A percentile compares a stretch with the other conserved stretches of the same genome.
These are phyloP conservation scores for Heliamphora pulchella DNA, from an alignment of 179 eudicot genomes.

Conservation along the genomic window DNA sequence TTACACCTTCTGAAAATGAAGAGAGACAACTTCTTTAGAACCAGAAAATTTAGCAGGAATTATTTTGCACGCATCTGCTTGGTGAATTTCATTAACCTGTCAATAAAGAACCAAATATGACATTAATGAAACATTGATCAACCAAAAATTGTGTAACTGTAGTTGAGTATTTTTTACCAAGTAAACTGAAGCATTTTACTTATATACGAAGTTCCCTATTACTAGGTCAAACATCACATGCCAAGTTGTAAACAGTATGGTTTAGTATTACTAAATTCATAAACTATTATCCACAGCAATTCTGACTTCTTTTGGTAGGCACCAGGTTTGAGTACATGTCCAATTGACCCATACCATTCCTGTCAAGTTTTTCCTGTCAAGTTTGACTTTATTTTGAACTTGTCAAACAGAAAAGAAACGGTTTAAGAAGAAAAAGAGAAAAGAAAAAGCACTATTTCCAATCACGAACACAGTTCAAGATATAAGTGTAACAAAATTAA, in stretches of 20 bases:
- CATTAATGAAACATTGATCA: neutral
- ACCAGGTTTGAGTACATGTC: neutral
- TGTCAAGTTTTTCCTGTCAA: too few relatives aligned
- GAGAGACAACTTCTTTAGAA: constrained; percentile 79
- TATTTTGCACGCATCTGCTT: constrained; percentile 81
- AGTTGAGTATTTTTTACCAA: neutral
- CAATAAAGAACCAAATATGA: constrained; percentile 15
- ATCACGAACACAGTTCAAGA: neutral
- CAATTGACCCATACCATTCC: neutral
- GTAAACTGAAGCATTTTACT: neutral
- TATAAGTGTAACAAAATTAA: neutral
- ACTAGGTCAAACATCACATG: neutral
- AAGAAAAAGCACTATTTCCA: neutral
- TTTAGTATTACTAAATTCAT: neutral
- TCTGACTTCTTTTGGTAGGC: neutral
- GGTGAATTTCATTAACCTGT: constrained; percentile 71
- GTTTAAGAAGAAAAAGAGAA: neutral
- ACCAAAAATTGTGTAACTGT: neutral
- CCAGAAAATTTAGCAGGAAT: constrained; percentile 93
- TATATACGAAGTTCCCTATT: neutral
- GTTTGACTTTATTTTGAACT: neutral
- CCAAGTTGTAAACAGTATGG: neutral
- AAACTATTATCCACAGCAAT: neutral
- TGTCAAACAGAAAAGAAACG: neutral
- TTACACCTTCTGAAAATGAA: constrained; percentile 57